phyloP scores from a whole-genome alignment of 139 green algal species.

The Tetradesmus lagerheimii region DNA sequence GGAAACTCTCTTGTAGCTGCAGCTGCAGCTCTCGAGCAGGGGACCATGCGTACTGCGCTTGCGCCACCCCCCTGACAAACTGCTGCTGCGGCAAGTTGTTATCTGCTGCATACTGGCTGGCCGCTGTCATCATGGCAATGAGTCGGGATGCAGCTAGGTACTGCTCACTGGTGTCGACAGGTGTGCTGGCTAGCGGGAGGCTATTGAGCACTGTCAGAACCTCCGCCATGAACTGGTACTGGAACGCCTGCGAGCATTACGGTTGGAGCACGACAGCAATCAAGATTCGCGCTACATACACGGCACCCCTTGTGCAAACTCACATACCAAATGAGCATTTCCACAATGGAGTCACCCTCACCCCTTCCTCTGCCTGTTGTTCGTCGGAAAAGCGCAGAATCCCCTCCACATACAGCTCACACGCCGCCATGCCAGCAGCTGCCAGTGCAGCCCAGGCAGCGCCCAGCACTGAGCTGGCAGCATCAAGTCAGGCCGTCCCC shows the following conservation, averaged over 20 bases:
- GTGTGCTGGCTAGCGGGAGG: neutral
- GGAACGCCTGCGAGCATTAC: neutral
- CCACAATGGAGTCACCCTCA: neutral
- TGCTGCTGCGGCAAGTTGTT: constrained; percentile 1
- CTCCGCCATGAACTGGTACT: neutral
- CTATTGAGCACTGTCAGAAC: constrained; percentile 4
- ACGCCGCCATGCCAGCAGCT: neutral
- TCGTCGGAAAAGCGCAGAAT: neutral
- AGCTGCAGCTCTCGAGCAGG: neutral
- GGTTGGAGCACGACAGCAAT: neutral
- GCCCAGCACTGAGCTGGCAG: neutral
- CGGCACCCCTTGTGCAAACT: too few relatives aligned
- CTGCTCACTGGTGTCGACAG: neutral
- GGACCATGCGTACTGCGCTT: neutral
- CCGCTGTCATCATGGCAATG: neutral
- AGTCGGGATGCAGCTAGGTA: neutral
- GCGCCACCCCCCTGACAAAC: neutral
- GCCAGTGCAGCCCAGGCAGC: neutral
- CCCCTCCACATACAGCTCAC: neutral
- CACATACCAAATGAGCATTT: too few relatives aligned
- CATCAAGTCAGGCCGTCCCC: neutral
- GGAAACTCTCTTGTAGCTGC: neutral
- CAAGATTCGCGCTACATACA: too few relatives aligned
- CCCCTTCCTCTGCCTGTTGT: neutral
- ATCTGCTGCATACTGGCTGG: neutral